Evolutionary conservation across 192 early-diverging fungal genomes (phyloP), one percentile per base, ranked within the genome.

Genomic region (Hyaloraphidium curvatum): DNA sequence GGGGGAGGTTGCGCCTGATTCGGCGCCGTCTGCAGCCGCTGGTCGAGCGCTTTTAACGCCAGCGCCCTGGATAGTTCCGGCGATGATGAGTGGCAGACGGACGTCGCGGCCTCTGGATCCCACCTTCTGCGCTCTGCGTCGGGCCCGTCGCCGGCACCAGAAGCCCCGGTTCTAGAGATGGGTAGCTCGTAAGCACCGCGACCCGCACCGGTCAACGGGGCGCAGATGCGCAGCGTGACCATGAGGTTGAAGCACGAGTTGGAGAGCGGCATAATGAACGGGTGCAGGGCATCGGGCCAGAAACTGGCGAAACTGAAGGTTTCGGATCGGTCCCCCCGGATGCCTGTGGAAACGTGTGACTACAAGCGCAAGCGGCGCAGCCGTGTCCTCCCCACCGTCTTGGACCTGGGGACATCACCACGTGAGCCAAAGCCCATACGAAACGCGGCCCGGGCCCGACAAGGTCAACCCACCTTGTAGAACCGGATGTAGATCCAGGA

Each of bases 291-390:
- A 37, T 89, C 86, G 1, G 92, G 92, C 63, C 88, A 96, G 55
- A 96, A 92, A 17, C 84, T 86, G 0, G 69, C 74, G 53, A 96
- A 82, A 0, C 82, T 80, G 76, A 96, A 96, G 0, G 87, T 79
- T 35, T 91, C 89, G 60, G 82, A 84, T 22, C 84, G 76, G 58
- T 93, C 92, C 39, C 92, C 92, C 31, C 65, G 66, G 16, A 86
- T 70, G 7, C 43, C 43, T 48, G 19, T 11, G 43, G 17, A 5
- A 21, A 22, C 25, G 17, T 37, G 7, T n/a, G 33, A n/a, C 9
- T 37, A 7, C 7, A 37, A 37, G 9, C 7, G 9, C 33, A 37
- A 25, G 43, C 7, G 5, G 43, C 7, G 7, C 23, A 48, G 25
- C 11, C 7, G 4, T 5, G 25, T 25, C 25, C 4, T 5, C 5